These are phyloP conservation scores for Eustoma russellianum DNA, from an alignment of 257 asterid genomes.

Conservation along the genomic window DNA sequence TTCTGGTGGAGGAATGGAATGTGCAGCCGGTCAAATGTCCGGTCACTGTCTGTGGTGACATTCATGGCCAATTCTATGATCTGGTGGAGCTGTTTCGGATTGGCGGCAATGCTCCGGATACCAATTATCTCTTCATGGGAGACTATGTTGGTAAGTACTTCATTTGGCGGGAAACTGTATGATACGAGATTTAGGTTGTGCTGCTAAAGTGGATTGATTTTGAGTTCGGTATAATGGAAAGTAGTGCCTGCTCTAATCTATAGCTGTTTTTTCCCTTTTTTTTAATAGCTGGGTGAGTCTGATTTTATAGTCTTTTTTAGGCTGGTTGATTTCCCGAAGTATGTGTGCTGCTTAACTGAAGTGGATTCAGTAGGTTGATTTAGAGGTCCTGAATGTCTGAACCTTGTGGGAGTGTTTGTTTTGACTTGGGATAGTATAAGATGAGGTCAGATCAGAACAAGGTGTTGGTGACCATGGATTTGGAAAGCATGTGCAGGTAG, in stretches of 20 bases:
- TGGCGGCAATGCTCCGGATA: slow-evolving; percentile 82
- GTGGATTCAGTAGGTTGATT: no score
- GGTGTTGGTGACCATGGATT: no score
- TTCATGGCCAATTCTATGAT: slow-evolving; percentile 71
- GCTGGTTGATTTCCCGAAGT: no score
- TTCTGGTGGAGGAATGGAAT: slow-evolving; percentile 85
- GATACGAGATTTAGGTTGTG: not conserved
- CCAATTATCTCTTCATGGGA: slow-evolving; percentile 91
- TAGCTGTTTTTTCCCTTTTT: not conserved
- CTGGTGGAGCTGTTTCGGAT: slow-evolving; percentile 80
- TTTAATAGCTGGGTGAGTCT: no score
- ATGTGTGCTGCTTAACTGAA: no score
- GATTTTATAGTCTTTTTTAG: no score
- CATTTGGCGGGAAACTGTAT: not conserved
- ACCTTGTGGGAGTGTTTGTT: no score
- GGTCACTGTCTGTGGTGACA: slow-evolving; percentile 39
- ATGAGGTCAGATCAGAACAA: no score
- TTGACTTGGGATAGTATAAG: no score
- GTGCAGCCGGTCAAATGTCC: slow-evolving; percentile 97
- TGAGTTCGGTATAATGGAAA: not conserved
- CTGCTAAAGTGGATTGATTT: not conserved
- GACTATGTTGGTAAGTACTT: slow-evolving; percentile 78
- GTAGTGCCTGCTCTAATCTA: not conserved
- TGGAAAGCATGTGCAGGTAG: no score
- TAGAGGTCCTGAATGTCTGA: no score